These are phyloP conservation scores for Nakazawaea sp. DNA, from an alignment of 805 yeast species.

Conservation along the genomic window DNA sequence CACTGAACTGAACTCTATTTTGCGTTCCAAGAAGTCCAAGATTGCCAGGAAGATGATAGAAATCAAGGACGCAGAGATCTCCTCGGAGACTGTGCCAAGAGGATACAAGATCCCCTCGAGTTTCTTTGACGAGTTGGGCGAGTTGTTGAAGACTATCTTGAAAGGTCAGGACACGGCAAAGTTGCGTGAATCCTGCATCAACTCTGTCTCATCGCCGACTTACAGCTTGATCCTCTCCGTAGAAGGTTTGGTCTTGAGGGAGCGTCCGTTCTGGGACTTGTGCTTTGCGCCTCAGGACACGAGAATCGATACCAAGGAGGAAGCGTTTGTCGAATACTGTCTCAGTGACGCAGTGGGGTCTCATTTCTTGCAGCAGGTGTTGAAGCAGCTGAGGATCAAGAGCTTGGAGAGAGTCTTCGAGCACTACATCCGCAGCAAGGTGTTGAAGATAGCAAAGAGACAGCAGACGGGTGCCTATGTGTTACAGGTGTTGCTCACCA, in stretches of 20 bases:
- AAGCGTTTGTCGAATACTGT: slow-evolving; percentile 75
- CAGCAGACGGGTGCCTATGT: slow-evolving; percentile 83
- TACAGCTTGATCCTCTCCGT: slow-evolving; percentile 69
- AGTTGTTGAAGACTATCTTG: slow-evolving; percentile 35
- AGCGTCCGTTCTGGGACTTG: slow-evolving; percentile 62
- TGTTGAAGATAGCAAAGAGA: slow-evolving; percentile 68
- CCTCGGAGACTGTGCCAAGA: slow-evolving; percentile 52
- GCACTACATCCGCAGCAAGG: slow-evolving; percentile 66
- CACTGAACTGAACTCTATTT: slow-evolving; percentile 57
- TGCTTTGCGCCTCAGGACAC: slow-evolving; percentile 46
- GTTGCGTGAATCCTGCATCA: slow-evolving; percentile 68
- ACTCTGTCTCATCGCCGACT: slow-evolving; percentile 83
- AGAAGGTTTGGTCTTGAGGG: slow-evolving; percentile 75
- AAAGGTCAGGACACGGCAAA: slow-evolving; percentile 32
- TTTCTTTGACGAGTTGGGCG: slow-evolving; percentile 53
- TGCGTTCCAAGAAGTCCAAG: slow-evolving; percentile 78
- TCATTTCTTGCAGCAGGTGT: slow-evolving; percentile 74
- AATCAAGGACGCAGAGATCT: slow-evolving; percentile 69
- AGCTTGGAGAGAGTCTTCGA: slow-evolving; percentile 65
- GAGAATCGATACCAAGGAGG: slow-evolving; percentile 54
- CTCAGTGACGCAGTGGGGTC: slow-evolving; percentile 89
- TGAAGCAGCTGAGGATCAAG: slow-evolving; percentile 59
- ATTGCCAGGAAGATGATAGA: slow-evolving; percentile 93
- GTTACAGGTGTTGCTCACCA: slow-evolving; percentile 61
- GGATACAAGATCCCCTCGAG: slow-evolving; percentile 61